These are phyloP conservation scores for Avena insularis DNA, from an alignment of 176 grass and related monocot species.

Conservation along the genomic window DNA sequence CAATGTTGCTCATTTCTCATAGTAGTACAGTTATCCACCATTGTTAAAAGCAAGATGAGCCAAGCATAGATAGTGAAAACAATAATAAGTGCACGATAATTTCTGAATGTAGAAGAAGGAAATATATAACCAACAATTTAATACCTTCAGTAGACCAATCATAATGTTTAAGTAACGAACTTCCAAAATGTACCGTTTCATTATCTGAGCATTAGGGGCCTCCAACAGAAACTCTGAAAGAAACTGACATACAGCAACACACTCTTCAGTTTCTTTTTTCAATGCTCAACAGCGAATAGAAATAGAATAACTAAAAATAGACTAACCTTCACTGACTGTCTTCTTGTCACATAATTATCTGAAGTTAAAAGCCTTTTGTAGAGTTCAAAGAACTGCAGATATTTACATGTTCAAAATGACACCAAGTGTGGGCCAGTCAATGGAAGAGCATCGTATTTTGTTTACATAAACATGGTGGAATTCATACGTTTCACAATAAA, in stretches of 20 bases:
- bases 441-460: slow-evolving; percentile 21
- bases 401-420: slow-evolving; percentile 31
- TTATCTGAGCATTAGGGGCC: slow-evolving; percentile 88
- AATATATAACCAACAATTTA: slow-evolving; percentile 40
- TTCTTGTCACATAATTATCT: slow-evolving; percentile 96
- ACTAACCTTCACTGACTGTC: slow-evolving; percentile 95
- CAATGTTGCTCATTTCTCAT: slow-evolving; percentile 33
- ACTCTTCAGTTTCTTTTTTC: slow-evolving; percentile 35
- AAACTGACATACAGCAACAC: slow-evolving; percentile 62
- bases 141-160: slow-evolving; percentile 91
- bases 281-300: slow-evolving; percentile 19
- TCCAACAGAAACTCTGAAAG: slow-evolving; percentile 98
- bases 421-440: not conserved
- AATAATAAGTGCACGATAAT: slow-evolving; percentile 3
- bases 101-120: slow-evolving; percentile 26
- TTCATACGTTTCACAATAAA: slow-evolving; percentile 27
- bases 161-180: slow-evolving; percentile 78
- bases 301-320: slow-evolving; percentile 8
- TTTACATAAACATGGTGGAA: slow-evolving; percentile 1
- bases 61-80: not conserved
- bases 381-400: slow-evolving; percentile 92
- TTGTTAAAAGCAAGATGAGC: not conserved
- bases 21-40: slow-evolving; percentile 13
- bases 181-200: slow-evolving; percentile 97
- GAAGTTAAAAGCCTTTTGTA: slow-evolving; percentile 86